Base-by-base conservation (phyloP, 768 basidiomycete species). In the Boletus rubropictus region DNA sequence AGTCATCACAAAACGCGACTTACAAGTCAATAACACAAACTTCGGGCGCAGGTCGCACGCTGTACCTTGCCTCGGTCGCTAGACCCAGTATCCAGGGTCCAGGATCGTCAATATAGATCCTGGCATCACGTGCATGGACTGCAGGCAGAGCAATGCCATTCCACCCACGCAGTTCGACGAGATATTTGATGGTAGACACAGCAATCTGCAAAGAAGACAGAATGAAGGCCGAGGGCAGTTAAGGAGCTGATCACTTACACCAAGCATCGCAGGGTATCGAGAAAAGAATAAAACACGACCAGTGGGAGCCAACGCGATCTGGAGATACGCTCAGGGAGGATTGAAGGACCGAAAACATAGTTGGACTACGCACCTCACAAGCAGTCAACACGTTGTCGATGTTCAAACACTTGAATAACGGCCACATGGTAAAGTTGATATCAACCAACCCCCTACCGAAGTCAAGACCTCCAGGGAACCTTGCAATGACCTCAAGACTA, bases 341-440 rank as follows among this genome's bases (percentile, higher is more conserved):
- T 31, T 14, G 38, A 17, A 40, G 52, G 1, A 25, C 41, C 3
- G 46, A 44, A 33, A 17, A 17, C 3, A 31, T 21, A 29, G 22
- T 7, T n/a, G 10, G 27, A 18, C 10, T 2, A 38, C 56, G 4
- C 56, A 87, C 88, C 77, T 98, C 94, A 60, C 90, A 91, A 47
- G 90, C 84, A 7, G 89, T 92, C 50, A 98, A 70, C 51, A 98
- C 87, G 56, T 95, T 93, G 63, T 96, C 94, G 46, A 95, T 81
- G 57, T 91, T 92, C 50, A 97, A 67, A 49, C 86, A 86, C 63
- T 92, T 87, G 76, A 97, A 96, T 41, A 98, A 62, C 2, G 94
- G 94, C 91, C 92, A 98, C 80, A 96, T 89, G 32, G 91, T 92
- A 61, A 94, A 93, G 67, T 95, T 94, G 61, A 92, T 89, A 55